Percentiles rank a stretch among this genome's conserved stretches.
Conservation (phyloP, 495 filamentous ascomycete species). For the Lepidopterella palustris region DNA sequence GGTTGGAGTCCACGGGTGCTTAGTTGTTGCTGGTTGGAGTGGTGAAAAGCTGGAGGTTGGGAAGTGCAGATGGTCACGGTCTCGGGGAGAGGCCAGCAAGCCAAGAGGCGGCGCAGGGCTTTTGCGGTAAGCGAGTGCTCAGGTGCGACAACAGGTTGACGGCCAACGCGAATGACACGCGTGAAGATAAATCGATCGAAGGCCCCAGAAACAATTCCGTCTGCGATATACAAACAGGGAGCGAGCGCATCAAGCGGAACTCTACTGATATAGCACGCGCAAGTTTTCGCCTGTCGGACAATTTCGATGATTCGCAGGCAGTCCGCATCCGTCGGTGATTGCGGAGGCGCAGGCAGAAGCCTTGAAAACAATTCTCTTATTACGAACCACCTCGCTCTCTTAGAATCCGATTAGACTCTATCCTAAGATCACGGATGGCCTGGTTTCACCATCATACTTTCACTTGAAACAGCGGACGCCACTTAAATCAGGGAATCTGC, state of each 20-base stretch:
- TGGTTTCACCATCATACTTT: background rate
- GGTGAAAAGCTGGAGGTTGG: constrained; percentile 2
- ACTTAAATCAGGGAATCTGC: background rate
- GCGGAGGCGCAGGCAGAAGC: background rate
- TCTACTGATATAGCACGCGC: background rate
- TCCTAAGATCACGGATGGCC: background rate
- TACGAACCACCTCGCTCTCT: background rate
- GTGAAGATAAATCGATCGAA: background rate
- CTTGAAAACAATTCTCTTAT: background rate
- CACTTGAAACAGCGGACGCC: background rate
- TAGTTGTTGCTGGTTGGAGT: no score
- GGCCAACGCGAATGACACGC: background rate
- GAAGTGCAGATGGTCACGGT: background rate
- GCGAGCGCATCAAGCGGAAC: background rate
- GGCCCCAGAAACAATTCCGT: background rate
- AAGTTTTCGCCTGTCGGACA: background rate
- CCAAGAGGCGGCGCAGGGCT: no score
- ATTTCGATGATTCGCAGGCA: background rate
- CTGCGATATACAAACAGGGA: background rate
- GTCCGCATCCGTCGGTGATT: background rate
- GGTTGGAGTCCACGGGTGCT: background rate
- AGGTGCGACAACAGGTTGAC: no score
- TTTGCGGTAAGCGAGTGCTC: background rate
- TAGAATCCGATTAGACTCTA: background rate
- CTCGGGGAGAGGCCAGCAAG: no score